These are phyloP conservation scores for Apodospora peruviana DNA, from an alignment of 495 filamentous ascomycete genomes.

Conservation along the genomic window DNA sequence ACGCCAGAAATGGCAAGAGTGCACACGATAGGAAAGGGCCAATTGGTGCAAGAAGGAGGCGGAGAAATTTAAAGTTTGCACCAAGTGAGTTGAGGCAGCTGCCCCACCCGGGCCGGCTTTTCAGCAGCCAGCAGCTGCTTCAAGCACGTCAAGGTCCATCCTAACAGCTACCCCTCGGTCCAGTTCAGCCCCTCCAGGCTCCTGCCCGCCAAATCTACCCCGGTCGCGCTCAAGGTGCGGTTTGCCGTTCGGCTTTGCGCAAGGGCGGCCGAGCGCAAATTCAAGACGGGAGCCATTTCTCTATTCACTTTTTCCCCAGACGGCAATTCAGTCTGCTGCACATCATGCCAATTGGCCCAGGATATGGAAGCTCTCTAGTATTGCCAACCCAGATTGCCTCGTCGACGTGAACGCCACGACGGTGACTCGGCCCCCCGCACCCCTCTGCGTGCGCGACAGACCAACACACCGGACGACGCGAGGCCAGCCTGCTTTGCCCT, in stretches of 20 bases:
- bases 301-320: constrained; percentile 6
- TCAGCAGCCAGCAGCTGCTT: neutral
- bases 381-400: neutral
- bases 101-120: neutral
- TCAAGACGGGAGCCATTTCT: constrained; percentile 8
- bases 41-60: no score
- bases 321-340: neutral
- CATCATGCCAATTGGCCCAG: constrained; percentile 6
- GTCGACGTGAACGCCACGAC: constrained; percentile 6
- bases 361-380: constrained; percentile 1
- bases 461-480: neutral
- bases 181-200: neutral
- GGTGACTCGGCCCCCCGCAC: neutral
- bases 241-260: neutral
- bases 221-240: neutral
- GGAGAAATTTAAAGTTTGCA: neutral
- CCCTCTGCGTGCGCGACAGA: neutral
- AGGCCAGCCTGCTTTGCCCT: neutral
- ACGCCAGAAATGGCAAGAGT: neutral
- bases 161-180: constrained; percentile 2
- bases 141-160: no score
- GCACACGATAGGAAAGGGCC: neutral
- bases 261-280: neutral
- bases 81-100: neutral
- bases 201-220: neutral